Conservation (phyloP, 257 asterid species). For the Primulina tabacum region DNA sequence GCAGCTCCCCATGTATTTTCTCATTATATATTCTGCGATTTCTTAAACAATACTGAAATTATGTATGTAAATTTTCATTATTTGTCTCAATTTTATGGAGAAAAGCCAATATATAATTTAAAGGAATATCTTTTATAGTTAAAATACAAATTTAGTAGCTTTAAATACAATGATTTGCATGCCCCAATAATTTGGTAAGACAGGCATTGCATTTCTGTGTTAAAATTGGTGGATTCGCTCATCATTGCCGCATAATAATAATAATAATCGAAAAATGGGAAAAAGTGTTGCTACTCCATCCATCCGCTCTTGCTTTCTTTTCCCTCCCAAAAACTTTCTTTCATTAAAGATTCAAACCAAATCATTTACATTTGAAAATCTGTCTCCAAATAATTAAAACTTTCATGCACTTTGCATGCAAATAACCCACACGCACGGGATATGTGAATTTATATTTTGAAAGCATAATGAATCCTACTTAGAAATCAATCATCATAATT, state of each 20-base stretch:
- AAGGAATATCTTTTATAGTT: too few relatives aligned
- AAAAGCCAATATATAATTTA: too few relatives aligned
- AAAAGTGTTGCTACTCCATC: neutral
- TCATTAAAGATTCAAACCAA: slow-evolving; percentile 31
- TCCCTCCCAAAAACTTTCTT: slow-evolving; percentile 23
- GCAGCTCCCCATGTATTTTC: too few relatives aligned
- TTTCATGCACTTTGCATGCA: slow-evolving; percentile 37
- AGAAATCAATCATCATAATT: too few relatives aligned
- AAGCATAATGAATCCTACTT: too few relatives aligned
- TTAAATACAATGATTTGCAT: neutral
- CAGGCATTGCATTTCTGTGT: slow-evolving; percentile 12
- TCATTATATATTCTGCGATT: neutral
- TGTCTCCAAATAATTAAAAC: slow-evolving; percentile 31
- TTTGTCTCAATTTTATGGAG: too few relatives aligned
- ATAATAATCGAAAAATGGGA: neutral
- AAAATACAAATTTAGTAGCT: too few relatives aligned
- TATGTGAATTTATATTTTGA: neutral
- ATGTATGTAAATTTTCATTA: too few relatives aligned
- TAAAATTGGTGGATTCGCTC: slow-evolving; percentile 32
- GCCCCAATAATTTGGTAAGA: slow-evolving; percentile 29
- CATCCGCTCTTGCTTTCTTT: slow-evolving; percentile 5
- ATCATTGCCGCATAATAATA: slow-evolving; percentile 37
- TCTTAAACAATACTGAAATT: too few relatives aligned
- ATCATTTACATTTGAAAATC: slow-evolving; percentile 41
- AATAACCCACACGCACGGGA: slow-evolving; percentile 23